Evolutionary conservation across 1,284 basidiomycete genomes (phyloP).

Genomic region (Ganoderma boninense): DNA sequence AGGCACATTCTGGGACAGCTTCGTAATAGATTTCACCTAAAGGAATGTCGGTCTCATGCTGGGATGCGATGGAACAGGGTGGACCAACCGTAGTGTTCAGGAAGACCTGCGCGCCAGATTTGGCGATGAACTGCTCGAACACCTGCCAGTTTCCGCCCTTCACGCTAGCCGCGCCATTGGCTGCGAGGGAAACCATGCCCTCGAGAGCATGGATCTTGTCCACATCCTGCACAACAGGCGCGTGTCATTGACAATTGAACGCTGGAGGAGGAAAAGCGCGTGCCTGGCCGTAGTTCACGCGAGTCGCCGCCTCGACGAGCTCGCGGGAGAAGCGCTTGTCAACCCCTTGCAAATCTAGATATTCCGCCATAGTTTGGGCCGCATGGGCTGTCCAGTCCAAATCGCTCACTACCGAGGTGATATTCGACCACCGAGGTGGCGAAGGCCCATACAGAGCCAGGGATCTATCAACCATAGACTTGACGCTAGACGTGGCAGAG

Average conservation of each 20-base stretch:
- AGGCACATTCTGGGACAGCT: conserved; percentile 54
- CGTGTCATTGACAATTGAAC: conserved; percentile 4
- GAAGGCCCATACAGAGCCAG: conserved; percentile 64
- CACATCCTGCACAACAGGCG: conserved; percentile 57
- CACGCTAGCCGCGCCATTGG: conserved; percentile 73
- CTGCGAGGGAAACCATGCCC: conserved; percentile 78
- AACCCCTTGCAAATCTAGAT: conserved; percentile 66
- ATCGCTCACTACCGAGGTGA: conserved; percentile 61
- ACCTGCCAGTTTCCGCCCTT: conserved; percentile 87
- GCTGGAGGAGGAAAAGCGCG: conserved; percentile 29
- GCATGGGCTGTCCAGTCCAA: conserved; percentile 65
- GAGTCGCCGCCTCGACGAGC: conserved; percentile 83
- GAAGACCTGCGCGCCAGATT: conserved; percentile 73
- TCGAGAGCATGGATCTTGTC: conserved; percentile 85
- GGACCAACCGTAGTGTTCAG: conserved; percentile 71
- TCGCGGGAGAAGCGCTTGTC: conserved; percentile 74
- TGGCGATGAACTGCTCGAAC: conserved; percentile 83
- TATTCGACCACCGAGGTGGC: conserved; percentile 70
- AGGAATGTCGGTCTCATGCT: background rate
- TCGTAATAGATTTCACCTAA: conserved; percentile 63
- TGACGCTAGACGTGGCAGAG: conserved; percentile 54
- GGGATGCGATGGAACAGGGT: too few species aligned
- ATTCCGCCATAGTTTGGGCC: conserved; percentile 65
- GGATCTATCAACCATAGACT: conserved; percentile 63
- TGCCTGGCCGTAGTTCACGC: conserved; percentile 92